Percentiles rank a stretch among this genome's conserved stretches.
These are phyloP conservation scores for Brassica balearica DNA, from an alignment of 441 rosid species.

Conservation along the genomic window DNA sequence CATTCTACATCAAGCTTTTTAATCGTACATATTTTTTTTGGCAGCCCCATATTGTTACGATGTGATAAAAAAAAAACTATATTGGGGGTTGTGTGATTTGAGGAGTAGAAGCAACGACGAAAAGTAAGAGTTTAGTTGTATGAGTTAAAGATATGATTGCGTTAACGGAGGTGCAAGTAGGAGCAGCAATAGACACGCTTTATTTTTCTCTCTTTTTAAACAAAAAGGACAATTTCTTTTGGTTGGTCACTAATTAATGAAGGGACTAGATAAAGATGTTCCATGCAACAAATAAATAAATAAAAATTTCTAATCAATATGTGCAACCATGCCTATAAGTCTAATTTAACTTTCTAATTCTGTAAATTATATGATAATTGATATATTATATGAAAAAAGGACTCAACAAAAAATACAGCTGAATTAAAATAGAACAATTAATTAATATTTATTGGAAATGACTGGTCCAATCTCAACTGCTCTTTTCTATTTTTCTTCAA, in stretches of 20 bases:
- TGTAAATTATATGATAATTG: too few species aligned
- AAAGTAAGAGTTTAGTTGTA: slow-evolving; percentile 35
- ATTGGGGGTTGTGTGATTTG: slow-evolving; percentile 6
- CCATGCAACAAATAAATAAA: not conserved
- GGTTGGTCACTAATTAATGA: slow-evolving; percentile 43
- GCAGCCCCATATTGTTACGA: not conserved
- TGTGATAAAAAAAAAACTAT: not conserved
- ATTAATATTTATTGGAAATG: too few species aligned
- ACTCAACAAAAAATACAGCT: too few species aligned
- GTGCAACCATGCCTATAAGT: too few species aligned
- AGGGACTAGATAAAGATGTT: slow-evolving; percentile 31
- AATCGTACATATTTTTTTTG: not conserved
- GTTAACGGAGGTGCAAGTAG: slow-evolving; percentile 39
- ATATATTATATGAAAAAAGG: too few species aligned
- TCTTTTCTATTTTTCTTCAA: too few species aligned
- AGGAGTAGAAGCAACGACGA: slow-evolving; percentile 41
- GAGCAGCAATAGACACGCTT: slow-evolving; percentile 23
- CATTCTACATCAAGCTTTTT: slow-evolving; percentile 15
- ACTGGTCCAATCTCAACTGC: too few species aligned
- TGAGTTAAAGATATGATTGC: slow-evolving; percentile 41
- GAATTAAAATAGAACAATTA: too few species aligned
- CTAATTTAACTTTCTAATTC: too few species aligned
- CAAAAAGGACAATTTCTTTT: slow-evolving; percentile 38
- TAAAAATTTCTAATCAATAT: not conserved
- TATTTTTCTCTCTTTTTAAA: slow-evolving; percentile 21